Percentiles rank a stretch among this genome's conserved stretches.
phyloP scores from a whole-genome alignment of 2,329 filamentous ascomycete species.

The Pseudocercospora fuligena region DNA sequence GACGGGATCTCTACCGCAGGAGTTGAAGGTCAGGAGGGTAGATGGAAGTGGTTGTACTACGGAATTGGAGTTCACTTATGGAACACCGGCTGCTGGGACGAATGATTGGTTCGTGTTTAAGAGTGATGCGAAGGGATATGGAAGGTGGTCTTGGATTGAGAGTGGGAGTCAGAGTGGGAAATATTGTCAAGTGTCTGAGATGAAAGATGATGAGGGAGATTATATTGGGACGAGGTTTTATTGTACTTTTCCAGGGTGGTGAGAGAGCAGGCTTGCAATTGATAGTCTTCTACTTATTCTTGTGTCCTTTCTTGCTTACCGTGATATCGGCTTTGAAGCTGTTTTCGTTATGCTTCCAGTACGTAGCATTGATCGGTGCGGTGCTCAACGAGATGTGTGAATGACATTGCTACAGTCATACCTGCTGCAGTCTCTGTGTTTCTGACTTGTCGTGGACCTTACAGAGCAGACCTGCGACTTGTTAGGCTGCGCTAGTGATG shows the following conservation, averaged over 20 bases:
- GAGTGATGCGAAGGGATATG: not conserved
- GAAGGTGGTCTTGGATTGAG: not conserved
- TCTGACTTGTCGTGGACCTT: no score
- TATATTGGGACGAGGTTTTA: not conserved
- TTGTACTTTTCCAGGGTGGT: not conserved
- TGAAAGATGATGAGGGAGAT: not conserved
- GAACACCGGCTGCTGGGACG: not conserved
- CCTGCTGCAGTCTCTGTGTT: no score
- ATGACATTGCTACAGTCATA: no score
- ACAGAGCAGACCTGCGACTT: not conserved
- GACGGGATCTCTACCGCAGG: constrained; percentile 7
- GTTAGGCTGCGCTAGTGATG: not conserved
- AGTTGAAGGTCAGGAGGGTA: not conserved
- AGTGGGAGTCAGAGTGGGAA: not conserved
- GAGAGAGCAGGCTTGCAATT: no score
- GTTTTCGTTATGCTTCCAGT: no score
- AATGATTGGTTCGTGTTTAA: constrained; percentile 13
- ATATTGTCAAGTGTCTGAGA: not conserved
- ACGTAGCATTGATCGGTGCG: no score
- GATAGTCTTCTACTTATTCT: no score
- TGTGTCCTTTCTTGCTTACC: no score
- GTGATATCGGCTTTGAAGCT: no score
- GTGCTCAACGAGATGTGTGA: no score
- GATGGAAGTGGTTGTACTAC: constrained; percentile 8
- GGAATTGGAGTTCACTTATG: constrained; percentile 15